A percentile compares a stretch with the other conserved stretches of the same genome.
Evolutionary conservation across 2,329 filamentous ascomycete genomes (phyloP).

Genomic region (Hymenoscyphus infarciens): DNA sequence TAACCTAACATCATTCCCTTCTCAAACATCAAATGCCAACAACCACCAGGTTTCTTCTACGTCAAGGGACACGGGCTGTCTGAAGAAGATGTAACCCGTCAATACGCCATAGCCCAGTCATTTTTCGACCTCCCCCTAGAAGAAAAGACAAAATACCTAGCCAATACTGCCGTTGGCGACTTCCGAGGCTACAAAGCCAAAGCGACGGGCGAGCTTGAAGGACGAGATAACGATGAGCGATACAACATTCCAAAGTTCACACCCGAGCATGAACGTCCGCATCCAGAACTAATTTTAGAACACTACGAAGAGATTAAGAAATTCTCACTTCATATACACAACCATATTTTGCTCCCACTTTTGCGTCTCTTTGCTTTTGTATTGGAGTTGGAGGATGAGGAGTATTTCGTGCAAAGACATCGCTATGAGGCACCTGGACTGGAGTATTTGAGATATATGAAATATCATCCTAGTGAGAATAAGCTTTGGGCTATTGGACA

Average conservation of each 20-base stretch:
- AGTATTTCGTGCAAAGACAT: slow-evolving; percentile 51
- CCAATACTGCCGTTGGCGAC: slow-evolving; percentile 43
- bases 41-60: slow-evolving; percentile 48
- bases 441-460: slow-evolving; percentile 58
- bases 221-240: slow-evolving; percentile 51
- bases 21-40: background rate
- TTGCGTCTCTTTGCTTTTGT: slow-evolving; percentile 57
- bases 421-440: slow-evolving; percentile 53
- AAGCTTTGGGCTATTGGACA: slow-evolving; percentile 48
- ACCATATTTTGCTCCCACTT: slow-evolving; percentile 53
- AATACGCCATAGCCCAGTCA: slow-evolving; percentile 56
- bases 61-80: slow-evolving; percentile 56
- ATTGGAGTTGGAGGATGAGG: slow-evolving; percentile 53
- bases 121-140: slow-evolving; percentile 53
- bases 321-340: slow-evolving; percentile 43
- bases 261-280: slow-evolving; percentile 40
- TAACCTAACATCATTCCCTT: background rate
- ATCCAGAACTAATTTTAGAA: slow-evolving; percentile 46
- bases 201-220: slow-evolving; percentile 11
- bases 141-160: slow-evolving; percentile 55
- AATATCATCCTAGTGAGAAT: slow-evolving; percentile 47
- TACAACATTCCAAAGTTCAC: slow-evolving; percentile 57
- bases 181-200: slow-evolving; percentile 52
- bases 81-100: slow-evolving; percentile 54
- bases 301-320: slow-evolving; percentile 51